Evolutionary conservation across 2,329 filamentous ascomycete species (phyloP), one percentile per base, ranked within the genome.

Genomic region (Cladophialophora yegresii): DNA sequence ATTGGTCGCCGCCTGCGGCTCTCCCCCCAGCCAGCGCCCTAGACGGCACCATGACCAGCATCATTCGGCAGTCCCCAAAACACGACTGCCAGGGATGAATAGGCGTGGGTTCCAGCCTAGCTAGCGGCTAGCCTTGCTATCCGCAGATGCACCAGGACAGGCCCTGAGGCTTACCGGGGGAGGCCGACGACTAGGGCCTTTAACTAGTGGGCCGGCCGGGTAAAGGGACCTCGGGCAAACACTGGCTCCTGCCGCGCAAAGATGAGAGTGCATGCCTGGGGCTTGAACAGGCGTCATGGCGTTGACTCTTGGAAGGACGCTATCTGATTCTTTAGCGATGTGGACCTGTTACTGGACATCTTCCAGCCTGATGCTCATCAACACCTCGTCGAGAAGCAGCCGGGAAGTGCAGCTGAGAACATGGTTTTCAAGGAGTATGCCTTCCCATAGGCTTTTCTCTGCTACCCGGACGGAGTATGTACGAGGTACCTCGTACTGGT

Each of bases 151-250:
- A 28, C 22, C 51, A 30, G 47, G 26, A 20, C 8, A 23, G 43
- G 45, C 33, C 56, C 32, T 59, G 43, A 45, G n/a, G 57, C 30
- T 43, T 51, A 36, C 57, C 57, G 57, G 57, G 57, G 57, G 32
- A 51, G 45, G 28, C 57, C 57, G 57, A 59, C 10, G 9, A 23
- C 28, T 30, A 30, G 51, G 51, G 50, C 43, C 22, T 28, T 43
- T 33, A 49, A 20, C 45, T 33, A 49, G 36, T 58, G 23, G 36
- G 23, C 13, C 9, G 16, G 6, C 45, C 45, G 8, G 26, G 51
- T 20, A 54, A 54, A 50, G 22, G 20, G 47, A 12, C 47, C 13
- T 50, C 47, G 47, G 20, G 47, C 47, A 50, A 26, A 49, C 45
- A 49, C 45, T 49, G 45, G 45, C 20, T 26, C 45, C 20, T 49